Evolutionary conservation across 805 yeast species (phyloP), one percentile per base, ranked within the genome.

Genomic region (Cyberlindnera mississippiensis): DNA sequence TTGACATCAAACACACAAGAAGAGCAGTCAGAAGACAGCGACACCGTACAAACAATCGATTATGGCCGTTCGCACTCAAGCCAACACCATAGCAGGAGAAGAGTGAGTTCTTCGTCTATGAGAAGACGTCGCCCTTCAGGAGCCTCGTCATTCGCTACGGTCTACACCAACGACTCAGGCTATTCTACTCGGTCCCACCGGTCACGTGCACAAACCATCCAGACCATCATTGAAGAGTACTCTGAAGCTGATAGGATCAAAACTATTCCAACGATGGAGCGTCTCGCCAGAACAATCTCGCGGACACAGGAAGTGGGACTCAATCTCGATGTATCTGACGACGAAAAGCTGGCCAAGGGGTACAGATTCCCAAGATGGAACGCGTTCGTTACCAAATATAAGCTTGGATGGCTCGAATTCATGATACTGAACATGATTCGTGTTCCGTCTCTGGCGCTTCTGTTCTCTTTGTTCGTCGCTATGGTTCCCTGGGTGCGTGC

Each of bases 401-500:
- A 54, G 11, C 46, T 68, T 5, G 61, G 61, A 3, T 66, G 64
- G 64, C 39, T 68, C 3, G 57, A 56, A 4, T 69, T 61, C 51
- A 42, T 69, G 16, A 24, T 64, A 7, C 66, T 75, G 39, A 84
- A 82, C 58, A 76, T 82, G 42, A 51, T 67, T 24, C 71, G 89
- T 26, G 95, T 96, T 0, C 85, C 81, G 12, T 83, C 96, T 0
- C 48, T 85, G 4, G 69, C 89, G 0, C 71, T 88, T n/a, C 66
- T 90, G 6, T 37, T 80, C 0, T 72, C 91, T 1, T 64, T 90
- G 19, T 66, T 73, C 1, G 68, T 87, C 18, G 75, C 91, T 4
- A 80, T 91, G 85, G 72, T 91, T n/a, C 96, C 96, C 1, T 91
- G 96, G 75, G 66, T 85, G 2, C 78, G 82, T 46, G 82, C 88